Evolutionary conservation across 2,329 filamentous ascomycete species (phyloP).

Genomic region (Talaromyces sp.): DNA sequence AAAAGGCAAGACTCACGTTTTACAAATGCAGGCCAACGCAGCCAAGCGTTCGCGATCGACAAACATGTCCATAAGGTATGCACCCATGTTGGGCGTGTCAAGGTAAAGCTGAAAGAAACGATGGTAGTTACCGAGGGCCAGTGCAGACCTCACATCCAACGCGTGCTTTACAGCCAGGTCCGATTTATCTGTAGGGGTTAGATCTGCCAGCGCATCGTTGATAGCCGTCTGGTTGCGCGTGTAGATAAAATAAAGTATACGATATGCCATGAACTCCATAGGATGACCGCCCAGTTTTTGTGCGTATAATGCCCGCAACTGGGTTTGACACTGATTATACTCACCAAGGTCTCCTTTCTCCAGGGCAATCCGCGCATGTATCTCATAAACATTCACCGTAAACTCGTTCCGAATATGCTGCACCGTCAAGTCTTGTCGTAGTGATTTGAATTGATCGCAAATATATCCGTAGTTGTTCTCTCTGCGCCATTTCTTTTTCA

Average conservation of each 20-base stretch:
- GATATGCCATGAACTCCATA: conserved; percentile 97
- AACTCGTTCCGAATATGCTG: conserved; percentile 97
- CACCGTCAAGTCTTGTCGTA: conserved; percentile 96
- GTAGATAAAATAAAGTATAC: conserved; percentile 99
- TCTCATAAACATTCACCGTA: conserved; percentile 94
- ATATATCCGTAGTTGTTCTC: conserved; percentile 96
- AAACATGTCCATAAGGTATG: conserved; percentile 99
- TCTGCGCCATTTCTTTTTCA: conserved; percentile 92
- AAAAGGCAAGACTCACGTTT: conserved; percentile 68
- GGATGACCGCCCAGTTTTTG: conserved; percentile 83
- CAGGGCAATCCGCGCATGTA: conserved; percentile 92
- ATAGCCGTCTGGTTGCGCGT: conserved; percentile 97
- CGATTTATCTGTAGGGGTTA: conserved; percentile 95
- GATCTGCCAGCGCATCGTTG: conserved; percentile 97
- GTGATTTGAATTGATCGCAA: conserved; percentile 98
- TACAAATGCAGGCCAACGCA: conserved; percentile 88
- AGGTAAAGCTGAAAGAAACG: conserved; percentile 96
- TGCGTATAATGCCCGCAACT: conserved; percentile 86
- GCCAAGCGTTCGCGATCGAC: conserved; percentile 87
- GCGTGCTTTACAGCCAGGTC: conserved; percentile 84
- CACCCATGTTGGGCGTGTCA: conserved; percentile 92
- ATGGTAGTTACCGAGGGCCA: conserved; percentile 94
- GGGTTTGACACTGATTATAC: conserved; percentile 99
- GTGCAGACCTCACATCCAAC: conserved; percentile 80
- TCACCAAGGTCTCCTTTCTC: conserved; percentile 99